Conservation (phyloP, 805 yeast species). For the Lipomyces mesembrius region DNA sequence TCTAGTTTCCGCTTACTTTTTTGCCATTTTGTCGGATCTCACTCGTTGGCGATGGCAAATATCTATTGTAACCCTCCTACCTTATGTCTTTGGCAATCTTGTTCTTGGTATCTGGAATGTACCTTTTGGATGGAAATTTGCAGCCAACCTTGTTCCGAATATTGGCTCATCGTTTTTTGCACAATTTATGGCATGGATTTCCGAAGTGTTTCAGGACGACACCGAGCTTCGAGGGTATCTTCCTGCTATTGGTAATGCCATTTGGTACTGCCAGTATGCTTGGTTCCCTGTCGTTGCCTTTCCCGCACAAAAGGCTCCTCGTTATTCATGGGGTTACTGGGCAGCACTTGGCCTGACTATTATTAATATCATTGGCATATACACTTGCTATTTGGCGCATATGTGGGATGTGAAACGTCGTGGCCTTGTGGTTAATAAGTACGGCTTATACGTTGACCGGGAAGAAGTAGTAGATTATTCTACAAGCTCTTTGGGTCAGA, state of each 20-base stretch:
- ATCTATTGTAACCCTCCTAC: slow-evolving; percentile 22
- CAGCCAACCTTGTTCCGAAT: slow-evolving; percentile 32
- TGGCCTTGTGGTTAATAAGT: slow-evolving; percentile 27
- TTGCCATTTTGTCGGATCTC: slow-evolving; percentile 44
- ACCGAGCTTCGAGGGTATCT: slow-evolving; percentile 44
- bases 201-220: slow-evolving; percentile 41
- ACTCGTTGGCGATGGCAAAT: slow-evolving; percentile 44
- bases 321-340: slow-evolving; percentile 37
- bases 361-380: slow-evolving; percentile 20
- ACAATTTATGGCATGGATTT: slow-evolving; percentile 39
- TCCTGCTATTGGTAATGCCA: slow-evolving; percentile 45
- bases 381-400: slow-evolving; percentile 20
- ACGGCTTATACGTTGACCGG: slow-evolving; percentile 26
- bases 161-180: slow-evolving; percentile 32
- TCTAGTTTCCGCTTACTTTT: slow-evolving; percentile 41
- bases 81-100: slow-evolving; percentile 32
- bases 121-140: slow-evolving; percentile 32
- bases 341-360: slow-evolving; percentile 25
- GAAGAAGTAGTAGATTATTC: slow-evolving; percentile 12
- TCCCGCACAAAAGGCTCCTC: slow-evolving; percentile 47
- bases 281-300: slow-evolving; percentile 47
- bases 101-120: slow-evolving; percentile 34
- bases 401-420: slow-evolving; percentile 27
- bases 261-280: slow-evolving; percentile 46
- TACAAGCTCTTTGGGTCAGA: slow-evolving; percentile 14